Base-by-base conservation (phyloP, 2,329 filamentous ascomycete species). In the Ophiocordyceps polyrhachis-furcata region DNA sequence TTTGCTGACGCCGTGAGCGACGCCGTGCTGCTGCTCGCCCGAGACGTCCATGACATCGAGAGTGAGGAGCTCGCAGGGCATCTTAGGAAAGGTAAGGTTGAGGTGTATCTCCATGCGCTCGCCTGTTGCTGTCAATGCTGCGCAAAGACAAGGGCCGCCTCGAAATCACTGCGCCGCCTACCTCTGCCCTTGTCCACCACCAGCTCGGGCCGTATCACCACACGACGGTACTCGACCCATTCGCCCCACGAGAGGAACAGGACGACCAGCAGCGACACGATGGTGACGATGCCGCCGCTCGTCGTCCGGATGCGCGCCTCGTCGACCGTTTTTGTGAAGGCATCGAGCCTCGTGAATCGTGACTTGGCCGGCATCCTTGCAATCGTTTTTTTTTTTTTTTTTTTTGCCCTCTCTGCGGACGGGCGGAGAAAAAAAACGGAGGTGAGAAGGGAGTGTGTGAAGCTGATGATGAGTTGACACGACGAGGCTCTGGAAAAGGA, bases 31-130 rank as follows among this genome's bases (percentile, higher is more conserved):
- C 58, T 95, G 83, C 64, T 98, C 91, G 50, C 91, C 91, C 20
- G 87, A 94, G 23, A 96, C 89, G 65, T 98, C 91, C 91, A 98
- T 98, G 46, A 98, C 89, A 61, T 98, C 91, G 55, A 98, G 79
- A 13, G 91, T 95, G 52, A 96, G 71, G 44, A 98, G 77, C 63
- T 96, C 89, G 67, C 91, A 98, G 11, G 91, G 91, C 53, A 98
- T 75, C 50, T 80, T 79, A 11, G 91, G 91, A 61, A 98, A 98
- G 42, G 86, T 91, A 48, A 98, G 80, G 68, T 98, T 98, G 64
- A 98, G 75, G 62, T 94, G 87, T 52, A 98, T 98, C 62, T 96
- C 91, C 89, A 98, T 96, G 63, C 89, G 86, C 71, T 98, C 88
- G 62, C 86, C 83, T 86, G 53, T 46, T 43, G 41, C 40, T 37